phyloP scores from a whole-genome alignment of 345 rosid genomes.

The Microcos paniculata region DNA sequence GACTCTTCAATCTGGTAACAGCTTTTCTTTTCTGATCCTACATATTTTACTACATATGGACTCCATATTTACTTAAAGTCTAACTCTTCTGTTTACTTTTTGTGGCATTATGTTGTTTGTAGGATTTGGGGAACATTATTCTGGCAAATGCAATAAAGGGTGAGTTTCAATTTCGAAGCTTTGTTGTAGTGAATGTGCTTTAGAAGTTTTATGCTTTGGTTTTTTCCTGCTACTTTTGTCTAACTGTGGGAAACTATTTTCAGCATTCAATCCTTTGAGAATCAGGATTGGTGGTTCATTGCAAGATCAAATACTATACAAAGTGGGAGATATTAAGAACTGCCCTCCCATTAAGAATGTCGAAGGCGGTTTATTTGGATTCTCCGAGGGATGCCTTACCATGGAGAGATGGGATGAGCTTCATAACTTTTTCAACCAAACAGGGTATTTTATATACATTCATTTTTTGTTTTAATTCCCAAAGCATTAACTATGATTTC shows the following conservation, averaged over 20 bases:
- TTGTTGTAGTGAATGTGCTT: neutral
- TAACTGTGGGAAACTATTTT: neutral
- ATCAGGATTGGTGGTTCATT: conserved; percentile 38
- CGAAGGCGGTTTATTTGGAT: conserved; percentile 39
- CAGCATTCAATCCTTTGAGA: conserved; percentile 47
- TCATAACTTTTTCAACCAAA: conserved; percentile 34
- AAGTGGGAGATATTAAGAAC: conserved; percentile 30
- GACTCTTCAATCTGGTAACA: conserved; percentile 48
- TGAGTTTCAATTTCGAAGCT: conserved; percentile 2
- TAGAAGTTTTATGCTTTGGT: too few species aligned
- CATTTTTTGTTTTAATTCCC: neutral
- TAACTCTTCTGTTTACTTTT: too few species aligned
- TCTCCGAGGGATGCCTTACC: conserved; percentile 45
- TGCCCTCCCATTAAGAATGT: conserved; percentile 34
- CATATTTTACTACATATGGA: neutral
- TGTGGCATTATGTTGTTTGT: neutral
- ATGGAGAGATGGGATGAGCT: conserved; percentile 61
- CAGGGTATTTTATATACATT: conserved; percentile 32
- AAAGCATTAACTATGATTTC: neutral
- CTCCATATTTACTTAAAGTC: neutral
- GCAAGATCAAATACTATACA: conserved; percentile 51
- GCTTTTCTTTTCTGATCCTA: too few species aligned
- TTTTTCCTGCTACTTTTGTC: neutral
- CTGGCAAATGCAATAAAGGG: conserved; percentile 54
- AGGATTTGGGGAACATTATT: conserved; percentile 51